These are phyloP conservation scores for Sporothrix brunneoviolacea DNA, from an alignment of 2,329 filamentous ascomycete species.

Conservation along the genomic window DNA sequence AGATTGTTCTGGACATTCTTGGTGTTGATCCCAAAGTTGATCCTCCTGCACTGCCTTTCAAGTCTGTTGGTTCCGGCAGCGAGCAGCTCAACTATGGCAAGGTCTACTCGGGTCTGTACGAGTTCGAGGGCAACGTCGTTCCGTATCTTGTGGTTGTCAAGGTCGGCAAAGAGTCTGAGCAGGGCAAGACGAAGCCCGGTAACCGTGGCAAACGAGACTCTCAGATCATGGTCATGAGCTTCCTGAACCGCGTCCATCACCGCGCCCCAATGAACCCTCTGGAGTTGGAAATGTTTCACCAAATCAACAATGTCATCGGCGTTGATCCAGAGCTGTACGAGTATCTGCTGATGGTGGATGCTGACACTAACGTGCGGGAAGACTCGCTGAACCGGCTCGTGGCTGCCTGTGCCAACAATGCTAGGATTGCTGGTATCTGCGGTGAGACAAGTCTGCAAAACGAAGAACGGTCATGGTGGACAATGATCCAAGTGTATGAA, in stretches of 20 bases:
- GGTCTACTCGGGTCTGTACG: slow-evolving; percentile 95
- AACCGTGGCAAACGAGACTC: slow-evolving; percentile 99
- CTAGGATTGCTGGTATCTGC: slow-evolving; percentile 95
- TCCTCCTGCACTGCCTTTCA: slow-evolving; percentile 88
- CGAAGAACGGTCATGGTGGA: slow-evolving; percentile 93
- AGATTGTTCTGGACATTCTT: slow-evolving; percentile 95
- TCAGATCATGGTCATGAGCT: slow-evolving; percentile 91
- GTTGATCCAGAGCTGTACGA: slow-evolving; percentile 97
- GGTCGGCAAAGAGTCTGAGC: slow-evolving; percentile 93
- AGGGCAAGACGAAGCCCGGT: slow-evolving; percentile 82
- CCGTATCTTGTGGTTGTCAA: slow-evolving; percentile 95
- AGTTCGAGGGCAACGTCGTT: slow-evolving; percentile 95
- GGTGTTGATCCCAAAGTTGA: slow-evolving; percentile 96
- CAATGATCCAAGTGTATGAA: slow-evolving; percentile 99
- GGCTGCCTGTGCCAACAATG: slow-evolving; percentile 84
- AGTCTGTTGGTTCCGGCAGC: slow-evolving; percentile 79
- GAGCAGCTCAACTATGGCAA: slow-evolving; percentile 98
- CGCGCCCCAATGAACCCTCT: slow-evolving; percentile 90
- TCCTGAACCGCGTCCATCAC: slow-evolving; percentile 96
- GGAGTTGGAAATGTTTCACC: slow-evolving; percentile 96
- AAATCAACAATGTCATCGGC: slow-evolving; percentile 98
- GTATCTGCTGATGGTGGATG: slow-evolving; percentile 95
- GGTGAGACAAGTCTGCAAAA: slow-evolving; percentile 96
- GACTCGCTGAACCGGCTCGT: slow-evolving; percentile 91
- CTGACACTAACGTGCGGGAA: slow-evolving; percentile 88